A percentile compares a stretch with the other conserved stretches of the same genome.
Evolutionary conservation across 2,329 filamentous ascomycete genomes (phyloP).

Genomic region (Paecilomyces fulvus): DNA sequence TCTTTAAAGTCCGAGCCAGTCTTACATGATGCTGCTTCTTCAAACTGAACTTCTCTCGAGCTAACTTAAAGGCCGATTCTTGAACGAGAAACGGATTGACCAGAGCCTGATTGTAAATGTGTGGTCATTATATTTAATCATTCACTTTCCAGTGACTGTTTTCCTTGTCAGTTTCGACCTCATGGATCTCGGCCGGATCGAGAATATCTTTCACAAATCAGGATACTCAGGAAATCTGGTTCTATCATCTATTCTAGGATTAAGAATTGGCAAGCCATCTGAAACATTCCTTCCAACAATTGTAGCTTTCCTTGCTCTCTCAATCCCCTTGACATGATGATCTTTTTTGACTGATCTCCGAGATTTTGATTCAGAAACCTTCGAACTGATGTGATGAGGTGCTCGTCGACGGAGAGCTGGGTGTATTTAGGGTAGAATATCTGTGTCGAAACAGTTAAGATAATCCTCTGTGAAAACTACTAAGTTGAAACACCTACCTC

Average conservation of each 20-base stretch:
- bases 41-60: too few relatives aligned
- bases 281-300: constrained; percentile 2
- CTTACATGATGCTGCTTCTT: too few relatives aligned
- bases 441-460: background rate
- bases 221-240: constrained; percentile 3
- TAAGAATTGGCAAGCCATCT: constrained; percentile 8
- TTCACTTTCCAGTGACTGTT: too few relatives aligned
- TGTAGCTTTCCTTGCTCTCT: constrained; percentile 3
- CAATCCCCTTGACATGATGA: constrained; percentile 2
- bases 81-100: too few relatives aligned
- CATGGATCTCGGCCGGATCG: too few relatives aligned
- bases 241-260: constrained; percentile 6
- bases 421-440: background rate
- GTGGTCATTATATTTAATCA: too few relatives aligned
- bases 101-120: too few relatives aligned
- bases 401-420: background rate
- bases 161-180: too few relatives aligned
- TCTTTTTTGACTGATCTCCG: background rate
- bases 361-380: background rate
- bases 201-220: too few relatives aligned
- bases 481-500: background rate
- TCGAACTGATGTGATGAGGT: background rate
- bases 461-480: background rate
- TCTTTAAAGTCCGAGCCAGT: too few relatives aligned
- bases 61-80: too few relatives aligned